Evolutionary conservation across 306 rosid species (phyloP).

Genomic region (Quercus rubra): DNA sequence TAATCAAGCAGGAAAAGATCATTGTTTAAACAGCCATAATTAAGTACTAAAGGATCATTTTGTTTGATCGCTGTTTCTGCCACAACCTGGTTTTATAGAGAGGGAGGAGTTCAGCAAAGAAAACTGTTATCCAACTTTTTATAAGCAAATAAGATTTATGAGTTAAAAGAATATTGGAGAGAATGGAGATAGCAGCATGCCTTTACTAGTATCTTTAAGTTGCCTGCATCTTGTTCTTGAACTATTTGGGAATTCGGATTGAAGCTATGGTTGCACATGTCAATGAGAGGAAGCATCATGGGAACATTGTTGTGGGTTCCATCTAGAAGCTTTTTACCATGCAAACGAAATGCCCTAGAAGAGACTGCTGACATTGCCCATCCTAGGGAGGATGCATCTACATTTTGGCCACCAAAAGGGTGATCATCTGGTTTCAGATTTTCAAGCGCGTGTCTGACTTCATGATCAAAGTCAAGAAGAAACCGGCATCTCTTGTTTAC

Average conservation of each 20-base stretch:
- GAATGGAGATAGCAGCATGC: constrained; percentile 28
- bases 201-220: constrained; percentile 63
- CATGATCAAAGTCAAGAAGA: constrained; percentile 85
- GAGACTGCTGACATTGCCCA: constrained; percentile 99
- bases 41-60: constrained; percentile 59
- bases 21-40: constrained; percentile 77
- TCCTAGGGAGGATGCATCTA: constrained; percentile 90
- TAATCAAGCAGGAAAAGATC: constrained; percentile 85
- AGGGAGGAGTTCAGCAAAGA: constrained; percentile 15
- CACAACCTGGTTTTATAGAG: constrained; percentile 65
- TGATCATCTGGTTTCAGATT: constrained; percentile 53
- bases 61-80: constrained; percentile 65
- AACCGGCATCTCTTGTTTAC: constrained; percentile 94
- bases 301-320: constrained; percentile 46
- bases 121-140: background rate
- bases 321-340: constrained; percentile 56
- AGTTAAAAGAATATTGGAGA: background rate
- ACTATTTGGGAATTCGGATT: constrained; percentile 69
- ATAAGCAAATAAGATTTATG: background rate
- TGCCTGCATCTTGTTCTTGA: constrained; percentile 63
- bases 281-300: constrained; percentile 97
- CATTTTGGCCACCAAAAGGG: constrained; percentile 79
- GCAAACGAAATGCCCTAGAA: constrained; percentile 78
- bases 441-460: constrained; percentile 50
- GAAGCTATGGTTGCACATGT: constrained; percentile 98